Evolutionary conservation across 2,329 filamentous ascomycete species (phyloP).

Genomic region (Lasiodiplodia citricola): DNA sequence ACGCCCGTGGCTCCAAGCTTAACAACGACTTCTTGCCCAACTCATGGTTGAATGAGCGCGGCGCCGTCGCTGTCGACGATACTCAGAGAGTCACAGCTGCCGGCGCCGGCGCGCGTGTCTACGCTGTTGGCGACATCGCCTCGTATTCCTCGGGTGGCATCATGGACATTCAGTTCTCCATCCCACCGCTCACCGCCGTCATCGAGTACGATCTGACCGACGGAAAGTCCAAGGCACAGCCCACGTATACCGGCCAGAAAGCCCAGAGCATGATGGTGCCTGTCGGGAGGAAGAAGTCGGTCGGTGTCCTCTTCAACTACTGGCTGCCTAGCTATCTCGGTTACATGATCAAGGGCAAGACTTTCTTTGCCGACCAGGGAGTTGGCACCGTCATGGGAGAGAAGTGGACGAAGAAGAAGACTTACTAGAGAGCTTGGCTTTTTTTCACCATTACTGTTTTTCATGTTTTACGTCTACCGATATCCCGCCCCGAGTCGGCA

Average conservation of each 20-base stretch:
- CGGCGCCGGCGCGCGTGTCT: conserved; percentile 32
- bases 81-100: conserved; percentile 29
- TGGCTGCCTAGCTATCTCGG: conserved; percentile 28
- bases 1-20: conserved; percentile 36
- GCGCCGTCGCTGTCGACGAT: conserved; percentile 35
- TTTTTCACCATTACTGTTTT: background rate
- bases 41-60: conserved; percentile 34
- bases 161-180: conserved; percentile 37
- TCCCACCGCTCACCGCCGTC: conserved; percentile 26
- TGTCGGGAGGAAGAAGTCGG: conserved; percentile 5
- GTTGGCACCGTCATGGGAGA: conserved; percentile 28
- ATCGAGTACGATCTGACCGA: conserved; percentile 8
- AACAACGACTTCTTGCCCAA: conserved; percentile 37
- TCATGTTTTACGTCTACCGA: background rate
- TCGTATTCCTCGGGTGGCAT: conserved; percentile 35
- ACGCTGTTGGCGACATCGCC: conserved; percentile 43
- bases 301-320: background rate
- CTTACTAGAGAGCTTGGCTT: background rate
- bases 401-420: conserved; percentile 22
- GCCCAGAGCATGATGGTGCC: conserved; percentile 6
- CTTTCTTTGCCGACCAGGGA: conserved; percentile 28
- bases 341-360: conserved; percentile 31
- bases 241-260: background rate
- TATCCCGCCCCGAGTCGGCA: background rate
- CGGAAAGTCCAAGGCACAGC: conserved; percentile 6